Evolutionary conservation across 225 moss, liverwort and hornwort species (phyloP), one percentile per base, ranked within the genome.

Genomic region (Marchantia paleacea): DNA sequence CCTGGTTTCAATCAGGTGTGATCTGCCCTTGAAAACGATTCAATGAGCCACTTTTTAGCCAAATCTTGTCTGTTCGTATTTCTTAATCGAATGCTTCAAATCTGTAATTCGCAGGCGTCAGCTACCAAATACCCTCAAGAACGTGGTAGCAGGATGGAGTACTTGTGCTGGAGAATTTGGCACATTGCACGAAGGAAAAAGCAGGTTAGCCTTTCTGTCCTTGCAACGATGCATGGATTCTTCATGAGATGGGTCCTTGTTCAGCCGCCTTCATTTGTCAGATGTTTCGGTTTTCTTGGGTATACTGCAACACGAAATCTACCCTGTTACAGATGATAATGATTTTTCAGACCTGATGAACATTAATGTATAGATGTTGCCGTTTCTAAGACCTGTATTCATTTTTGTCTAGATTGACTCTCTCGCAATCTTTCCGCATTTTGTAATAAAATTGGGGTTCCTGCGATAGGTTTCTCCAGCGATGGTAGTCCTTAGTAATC

Each of bases 141-240:
- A 63, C 84, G 89, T 12, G 85, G 85, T 62, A 85, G 84, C 51
- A 82, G 91, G 52, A 85, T 91, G 75, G 89, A 91, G 73, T 87
- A 91, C 80, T 79, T 91, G 66, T 91, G 91, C 53, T 91, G 91
- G 91, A 86, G 91, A 60, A 91, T 91, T 66, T 91, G 91, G 91
- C 91, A 91, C 66, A 86, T 91, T 79, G 87, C 89, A 22, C 84
- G 91, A 55, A 87, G 84, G 81, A 91, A 91, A 49, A 89, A 86
- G 52, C 80, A 89, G 89, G 91, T 89, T 16, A 60, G 87, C 60
- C 53, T 18, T 60, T 61, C 47, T 12, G 12, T 19, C 6, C 12
- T 55, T 28, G 24, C 55, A 6, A 6, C 12, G 10, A 50, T 19
- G 72, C 12, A 51, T 71, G 48, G 7, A 29, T 51, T 25, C 25